Evolutionary conservation across 1,284 basidiomycete species (phyloP).

Genomic region (Apiotrichum veenhuisii): DNA sequence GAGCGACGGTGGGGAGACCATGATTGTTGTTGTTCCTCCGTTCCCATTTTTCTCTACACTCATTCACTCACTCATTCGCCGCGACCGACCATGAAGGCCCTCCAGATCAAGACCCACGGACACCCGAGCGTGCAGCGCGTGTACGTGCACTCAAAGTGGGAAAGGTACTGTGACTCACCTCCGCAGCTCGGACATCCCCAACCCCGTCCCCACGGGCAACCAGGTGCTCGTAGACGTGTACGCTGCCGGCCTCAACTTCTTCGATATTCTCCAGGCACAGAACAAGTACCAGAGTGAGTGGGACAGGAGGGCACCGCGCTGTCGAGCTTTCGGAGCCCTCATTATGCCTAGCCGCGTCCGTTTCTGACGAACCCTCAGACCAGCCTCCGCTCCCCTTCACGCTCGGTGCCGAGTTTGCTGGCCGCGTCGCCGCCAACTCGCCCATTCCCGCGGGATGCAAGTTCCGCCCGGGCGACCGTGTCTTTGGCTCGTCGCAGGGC

Average conservation of each 20-base stretch:
- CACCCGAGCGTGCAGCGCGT: constrained; percentile 69
- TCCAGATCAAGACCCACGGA: constrained; percentile 65
- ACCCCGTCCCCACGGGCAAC: constrained; percentile 57
- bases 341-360: too few species aligned
- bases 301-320: not conserved
- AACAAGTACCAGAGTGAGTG: constrained; percentile 72
- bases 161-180: not conserved
- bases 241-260: constrained; percentile 43
- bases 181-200: constrained; percentile 53
- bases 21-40: too few species aligned
- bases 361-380: too few species aligned
- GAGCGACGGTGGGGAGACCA: not conserved
- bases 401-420: constrained; percentile 81
- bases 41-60: too few species aligned
- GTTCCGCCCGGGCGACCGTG: constrained; percentile 77
- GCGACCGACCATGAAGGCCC: constrained; percentile 64
- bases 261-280: constrained; percentile 70
- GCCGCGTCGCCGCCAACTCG: constrained; percentile 66
- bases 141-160: constrained; percentile 25
- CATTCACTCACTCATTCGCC: not conserved
- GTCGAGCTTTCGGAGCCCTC: too few species aligned
- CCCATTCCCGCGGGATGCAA: constrained; percentile 78
- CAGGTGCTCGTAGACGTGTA: constrained; percentile 80
- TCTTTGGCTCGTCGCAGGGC: constrained; percentile 80
- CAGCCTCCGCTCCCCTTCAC: constrained; percentile 79